phyloP scores from a whole-genome alignment of 2,329 filamentous ascomycete genomes.

The Epichloe hybrida region DNA sequence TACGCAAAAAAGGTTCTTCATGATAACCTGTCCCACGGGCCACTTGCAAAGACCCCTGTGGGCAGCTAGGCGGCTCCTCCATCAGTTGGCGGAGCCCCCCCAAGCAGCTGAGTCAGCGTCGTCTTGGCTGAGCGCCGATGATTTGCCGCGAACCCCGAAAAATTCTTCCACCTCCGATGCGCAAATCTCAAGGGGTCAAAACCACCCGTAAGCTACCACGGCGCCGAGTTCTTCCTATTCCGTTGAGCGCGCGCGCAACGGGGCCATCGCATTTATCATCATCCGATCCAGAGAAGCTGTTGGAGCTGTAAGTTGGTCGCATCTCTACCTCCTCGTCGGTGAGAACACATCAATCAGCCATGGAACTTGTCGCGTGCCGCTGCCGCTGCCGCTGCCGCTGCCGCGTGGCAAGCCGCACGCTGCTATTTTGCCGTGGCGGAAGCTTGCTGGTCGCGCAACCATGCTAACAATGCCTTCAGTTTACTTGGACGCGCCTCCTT shows the following conservation, averaged over 20 bases:
- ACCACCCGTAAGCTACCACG: slow-evolving; percentile 19
- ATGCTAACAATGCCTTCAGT: slow-evolving; percentile 12
- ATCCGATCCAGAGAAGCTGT: slow-evolving; percentile 20
- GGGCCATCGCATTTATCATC: slow-evolving; percentile 31
- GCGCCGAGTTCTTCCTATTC: slow-evolving; percentile 35
- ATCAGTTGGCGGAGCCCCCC: background rate
- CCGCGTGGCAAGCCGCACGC: slow-evolving; percentile 1
- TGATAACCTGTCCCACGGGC: background rate
- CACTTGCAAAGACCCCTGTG: background rate
- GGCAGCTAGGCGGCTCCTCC: too few relatives aligned
- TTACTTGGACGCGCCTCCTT: slow-evolving; percentile 4
- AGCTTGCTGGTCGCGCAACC: background rate
- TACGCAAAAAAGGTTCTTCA: background rate
- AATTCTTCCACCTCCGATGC: slow-evolving; percentile 23
- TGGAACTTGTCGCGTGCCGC: slow-evolving; percentile 1
- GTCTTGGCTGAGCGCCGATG: background rate
- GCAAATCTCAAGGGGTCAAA: slow-evolving; percentile 16
- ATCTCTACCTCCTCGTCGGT: slow-evolving; percentile 1
- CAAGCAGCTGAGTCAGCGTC: background rate
- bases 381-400: background rate
- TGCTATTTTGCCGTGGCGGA: slow-evolving; percentile 4
- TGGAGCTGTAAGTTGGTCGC: slow-evolving; percentile 21
- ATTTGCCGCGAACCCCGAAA: slow-evolving; percentile 16
- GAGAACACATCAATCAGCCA: slow-evolving; percentile 6
- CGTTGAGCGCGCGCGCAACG: slow-evolving; percentile 20